phyloP scores from a whole-genome alignment of 2,329 filamentous ascomycete species.

The Paecilomyces dactylethromorphus region DNA sequence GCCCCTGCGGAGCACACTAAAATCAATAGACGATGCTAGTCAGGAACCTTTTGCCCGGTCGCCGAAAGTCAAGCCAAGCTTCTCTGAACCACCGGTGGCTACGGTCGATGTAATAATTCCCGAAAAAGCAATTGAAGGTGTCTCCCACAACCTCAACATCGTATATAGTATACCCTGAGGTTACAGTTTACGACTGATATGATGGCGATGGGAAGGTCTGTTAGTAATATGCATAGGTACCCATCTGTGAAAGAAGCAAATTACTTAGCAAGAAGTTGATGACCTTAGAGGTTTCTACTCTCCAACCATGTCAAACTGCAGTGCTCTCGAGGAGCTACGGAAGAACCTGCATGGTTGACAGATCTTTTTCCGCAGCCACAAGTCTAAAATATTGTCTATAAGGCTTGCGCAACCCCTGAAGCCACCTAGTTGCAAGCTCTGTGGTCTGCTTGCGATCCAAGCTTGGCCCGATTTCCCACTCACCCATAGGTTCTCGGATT shows the following conservation, averaged over 20 bases:
- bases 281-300: neutral
- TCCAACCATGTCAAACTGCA: neutral
- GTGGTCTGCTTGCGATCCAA: neutral
- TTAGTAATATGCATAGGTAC: neutral
- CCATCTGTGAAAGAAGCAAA: neutral
- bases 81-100: neutral
- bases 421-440: neutral
- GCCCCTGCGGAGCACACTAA: neutral
- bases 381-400: neutral
- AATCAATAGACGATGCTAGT: neutral
- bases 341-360: neutral
- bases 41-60: neutral
- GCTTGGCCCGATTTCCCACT: neutral
- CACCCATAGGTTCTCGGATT: neutral
- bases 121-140: neutral
- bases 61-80: neutral
- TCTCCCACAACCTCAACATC: neutral
- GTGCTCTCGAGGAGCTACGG: neutral
- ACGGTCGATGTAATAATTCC: neutral
- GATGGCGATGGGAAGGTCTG: neutral
- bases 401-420: neutral
- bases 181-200: neutral
- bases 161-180: neutral
- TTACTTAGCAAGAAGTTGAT: neutral
- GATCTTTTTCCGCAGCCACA: neutral